phyloP scores from a whole-genome alignment of 192 early-diverging fungal species.

The Glomus cerebriforme region DNA sequence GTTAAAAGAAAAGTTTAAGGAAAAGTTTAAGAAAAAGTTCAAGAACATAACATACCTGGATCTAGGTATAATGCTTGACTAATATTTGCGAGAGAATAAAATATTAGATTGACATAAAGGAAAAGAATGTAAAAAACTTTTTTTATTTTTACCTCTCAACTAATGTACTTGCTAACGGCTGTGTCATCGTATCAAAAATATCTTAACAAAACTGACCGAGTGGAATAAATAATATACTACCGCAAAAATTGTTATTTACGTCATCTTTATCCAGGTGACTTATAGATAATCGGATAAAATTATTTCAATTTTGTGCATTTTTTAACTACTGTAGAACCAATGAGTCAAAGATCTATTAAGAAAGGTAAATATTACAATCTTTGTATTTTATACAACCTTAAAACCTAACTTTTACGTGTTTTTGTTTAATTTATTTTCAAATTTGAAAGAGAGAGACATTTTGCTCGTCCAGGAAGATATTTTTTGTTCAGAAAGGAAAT shows the following conservation, averaged over 20 bases:
- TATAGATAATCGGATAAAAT: too few species aligned
- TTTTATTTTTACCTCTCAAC: conserved; percentile 20
- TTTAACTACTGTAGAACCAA: background rate
- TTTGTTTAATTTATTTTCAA: background rate
- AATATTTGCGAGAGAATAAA: background rate
- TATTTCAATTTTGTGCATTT: too few species aligned
- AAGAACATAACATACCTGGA: conserved; percentile 5
- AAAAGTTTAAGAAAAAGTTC: background rate
- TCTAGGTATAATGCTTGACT: conserved; percentile 27
- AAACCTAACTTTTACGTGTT: background rate
- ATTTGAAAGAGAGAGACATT: background rate
- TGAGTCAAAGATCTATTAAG: background rate
- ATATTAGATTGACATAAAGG: background rate
- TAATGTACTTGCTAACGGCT: conserved; percentile 4
- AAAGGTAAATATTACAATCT: background rate
- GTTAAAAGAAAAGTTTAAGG: background rate
- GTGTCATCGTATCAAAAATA: background rate
- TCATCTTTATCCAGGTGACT: too few species aligned
- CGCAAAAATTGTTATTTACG: too few species aligned
- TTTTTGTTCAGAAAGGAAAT: background rate
- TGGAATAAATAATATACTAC: too few species aligned
- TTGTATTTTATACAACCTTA: background rate
- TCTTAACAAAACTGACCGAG: too few species aligned
- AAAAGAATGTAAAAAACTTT: background rate
- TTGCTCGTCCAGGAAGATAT: background rate